phyloP scores from a whole-genome alignment of 2,329 filamentous ascomycete species.

The Diplodia scrobiculata region DNA sequence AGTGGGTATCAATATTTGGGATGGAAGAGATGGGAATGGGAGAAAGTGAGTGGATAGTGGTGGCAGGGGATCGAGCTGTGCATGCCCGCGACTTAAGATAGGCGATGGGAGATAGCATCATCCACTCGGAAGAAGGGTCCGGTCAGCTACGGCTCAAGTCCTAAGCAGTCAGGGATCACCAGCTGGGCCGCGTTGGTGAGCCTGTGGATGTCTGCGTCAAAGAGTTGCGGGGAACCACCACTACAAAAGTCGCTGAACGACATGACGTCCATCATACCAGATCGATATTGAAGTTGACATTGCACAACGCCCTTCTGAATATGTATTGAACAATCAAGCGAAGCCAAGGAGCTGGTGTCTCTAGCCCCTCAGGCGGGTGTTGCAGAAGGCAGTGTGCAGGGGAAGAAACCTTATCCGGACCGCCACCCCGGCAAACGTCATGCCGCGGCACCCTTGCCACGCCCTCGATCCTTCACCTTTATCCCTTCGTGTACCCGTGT shows the following conservation, averaged over 20 bases:
- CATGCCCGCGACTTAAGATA: conserved; percentile 1
- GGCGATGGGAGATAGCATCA: conserved; percentile 23
- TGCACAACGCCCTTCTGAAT: background rate
- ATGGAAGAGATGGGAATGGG: background rate
- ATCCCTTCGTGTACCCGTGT: background rate
- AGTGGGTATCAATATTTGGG: background rate
- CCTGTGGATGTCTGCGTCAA: background rate
- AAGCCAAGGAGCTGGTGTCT: background rate
- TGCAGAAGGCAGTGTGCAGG: conserved; percentile 16
- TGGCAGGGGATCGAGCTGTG: background rate
- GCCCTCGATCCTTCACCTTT: background rate
- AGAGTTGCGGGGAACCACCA: background rate
- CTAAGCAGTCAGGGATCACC: background rate
- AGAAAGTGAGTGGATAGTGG: background rate
- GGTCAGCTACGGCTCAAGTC: conserved; percentile 24
- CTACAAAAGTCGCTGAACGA: background rate
- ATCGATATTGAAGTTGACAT: background rate
- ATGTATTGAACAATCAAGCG: background rate
- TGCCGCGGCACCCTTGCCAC: background rate
- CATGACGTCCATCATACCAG: background rate
- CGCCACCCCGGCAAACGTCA: conserved; percentile 15
- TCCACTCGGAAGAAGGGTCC: conserved; percentile 13
- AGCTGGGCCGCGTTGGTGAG: background rate
- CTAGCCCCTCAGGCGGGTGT: background rate
- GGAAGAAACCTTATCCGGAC: conserved; percentile 5